A percentile compares a stretch with the other conserved stretches of the same genome.
Conservation (phyloP, 2,329 filamentous ascomycete species). For the Chaetomium strumarium region DNA sequence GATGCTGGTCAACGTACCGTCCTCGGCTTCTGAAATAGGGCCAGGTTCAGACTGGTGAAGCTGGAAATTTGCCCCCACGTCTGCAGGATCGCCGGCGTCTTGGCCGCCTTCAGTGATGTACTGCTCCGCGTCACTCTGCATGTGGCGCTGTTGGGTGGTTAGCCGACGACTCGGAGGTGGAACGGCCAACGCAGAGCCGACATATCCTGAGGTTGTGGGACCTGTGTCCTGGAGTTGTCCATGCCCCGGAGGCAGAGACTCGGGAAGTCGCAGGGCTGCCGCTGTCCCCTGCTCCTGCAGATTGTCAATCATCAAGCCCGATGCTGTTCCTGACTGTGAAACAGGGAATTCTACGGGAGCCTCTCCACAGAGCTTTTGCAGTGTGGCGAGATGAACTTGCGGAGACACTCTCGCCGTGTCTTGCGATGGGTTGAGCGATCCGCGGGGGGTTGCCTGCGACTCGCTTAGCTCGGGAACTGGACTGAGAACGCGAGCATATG, state of each 20-base stretch:
- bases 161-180: too few species aligned
- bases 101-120: too few species aligned
- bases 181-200: too few species aligned
- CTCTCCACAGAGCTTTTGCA: conserved; percentile 3
- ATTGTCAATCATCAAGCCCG: neutral
- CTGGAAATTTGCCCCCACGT: too few species aligned
- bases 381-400: conserved; percentile 8
- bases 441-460: neutral
- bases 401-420: neutral
- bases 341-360: neutral
- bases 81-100: too few species aligned
- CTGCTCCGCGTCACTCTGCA: too few species aligned
- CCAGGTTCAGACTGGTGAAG: too few species aligned
- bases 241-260: neutral
- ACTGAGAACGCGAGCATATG: neutral
- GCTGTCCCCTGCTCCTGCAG: neutral
- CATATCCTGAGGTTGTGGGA: too few species aligned
- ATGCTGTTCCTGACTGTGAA: too few species aligned
- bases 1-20: neutral
- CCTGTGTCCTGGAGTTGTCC: neutral
- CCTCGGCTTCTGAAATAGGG: too few species aligned
- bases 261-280: neutral
- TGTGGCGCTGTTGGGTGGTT: too few species aligned
- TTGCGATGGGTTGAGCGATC: neutral
- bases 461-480: neutral